Evolutionary conservation across 371 early-diverging fungal species (phyloP), one percentile per base, ranked within the genome.

Genomic region (Coemansia sp.): DNA sequence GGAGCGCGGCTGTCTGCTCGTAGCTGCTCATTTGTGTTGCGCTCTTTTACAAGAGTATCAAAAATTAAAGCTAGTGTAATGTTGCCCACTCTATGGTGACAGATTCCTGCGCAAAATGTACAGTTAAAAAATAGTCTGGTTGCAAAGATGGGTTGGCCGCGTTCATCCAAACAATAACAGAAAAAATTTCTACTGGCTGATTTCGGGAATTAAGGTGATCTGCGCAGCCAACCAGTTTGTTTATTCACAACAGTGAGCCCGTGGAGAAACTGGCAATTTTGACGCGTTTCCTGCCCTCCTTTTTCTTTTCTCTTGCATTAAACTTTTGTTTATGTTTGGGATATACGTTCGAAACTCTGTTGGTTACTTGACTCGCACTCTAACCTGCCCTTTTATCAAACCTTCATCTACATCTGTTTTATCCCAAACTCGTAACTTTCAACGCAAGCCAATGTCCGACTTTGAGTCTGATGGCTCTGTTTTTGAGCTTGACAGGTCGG

Each of bases 391-490:
- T 33, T 37, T 48, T 51, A 50, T 62, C 21, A 62, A 21, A 30
- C 51, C 48, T 33, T 58, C 42, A 37, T 39, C 40, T 21, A 30
- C 51, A 20, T 26, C 37, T 18, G 51, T 18, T 21, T 51, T 18
- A 51, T 23, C 28, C 21, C 51, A 20, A 26, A 16, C 23, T n/a
- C 37, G 33, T 6, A 30, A 20, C n/a, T 37, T 56, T 16, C 56
- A 37, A n/a, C 37, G 40, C 20, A 48, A 25, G 63, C 25, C 59
- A 42, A 68, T 75, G 75, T 74, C 78, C 11, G 75, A 78, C 65
- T 69, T 57, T 39, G 78, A 78, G 33, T 78, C 78, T 40, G 78
- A 78, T 53, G 78, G 78, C 26, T 78, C 78, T 6, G 62, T 39
- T 14, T 78, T 74, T 42, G 55, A 62, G 59, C 42, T 65, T 26